Conservation (phyloP, 228 moss, liverwort and hornwort species). For the Sphagnum fallax region DNA sequence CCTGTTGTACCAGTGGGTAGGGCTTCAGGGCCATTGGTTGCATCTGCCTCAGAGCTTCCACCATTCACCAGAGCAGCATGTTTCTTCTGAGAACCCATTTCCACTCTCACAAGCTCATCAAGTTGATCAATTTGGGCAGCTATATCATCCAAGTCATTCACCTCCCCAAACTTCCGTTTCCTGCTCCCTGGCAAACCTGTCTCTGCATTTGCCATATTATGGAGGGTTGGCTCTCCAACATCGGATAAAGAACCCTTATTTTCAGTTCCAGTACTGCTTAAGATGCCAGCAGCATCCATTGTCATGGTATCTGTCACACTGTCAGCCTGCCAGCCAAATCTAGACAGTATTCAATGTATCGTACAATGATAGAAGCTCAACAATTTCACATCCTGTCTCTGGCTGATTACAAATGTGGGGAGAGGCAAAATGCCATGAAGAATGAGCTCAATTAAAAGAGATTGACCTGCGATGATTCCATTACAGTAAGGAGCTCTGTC, state of each 20-base stretch:
- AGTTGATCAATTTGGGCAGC: conserved; percentile 26
- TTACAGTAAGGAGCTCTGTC: conserved; percentile 54
- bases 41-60: conserved; percentile 26
- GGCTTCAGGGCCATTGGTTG: conserved; percentile 12
- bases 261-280: conserved; percentile 8
- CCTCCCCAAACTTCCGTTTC: conserved; percentile 25
- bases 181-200: conserved; percentile 10
- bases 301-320: conserved; percentile 10
- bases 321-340: conserved; percentile 14
- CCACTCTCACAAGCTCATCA: conserved; percentile 33
- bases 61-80: conserved; percentile 20
- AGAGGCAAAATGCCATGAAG: too few relatives aligned
- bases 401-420: too few relatives aligned
- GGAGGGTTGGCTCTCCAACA: conserved; percentile 14
- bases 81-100: conserved; percentile 25
- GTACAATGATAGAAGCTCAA: too few relatives aligned
- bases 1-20: too few relatives aligned
- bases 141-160: conserved; percentile 28
- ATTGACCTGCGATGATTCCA: conserved; percentile 40
- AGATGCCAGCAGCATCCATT: conserved; percentile 13
- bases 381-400: too few relatives aligned
- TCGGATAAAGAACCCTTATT: conserved; percentile 14
- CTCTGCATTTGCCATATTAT: conserved; percentile 10
- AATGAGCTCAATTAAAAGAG: too few relatives aligned
- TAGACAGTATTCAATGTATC: too few relatives aligned